Evolutionary conservation across 768 basidiomycete species (phyloP), one percentile per base, ranked within the genome.

Genomic region (Leccinum disarticulatum): DNA sequence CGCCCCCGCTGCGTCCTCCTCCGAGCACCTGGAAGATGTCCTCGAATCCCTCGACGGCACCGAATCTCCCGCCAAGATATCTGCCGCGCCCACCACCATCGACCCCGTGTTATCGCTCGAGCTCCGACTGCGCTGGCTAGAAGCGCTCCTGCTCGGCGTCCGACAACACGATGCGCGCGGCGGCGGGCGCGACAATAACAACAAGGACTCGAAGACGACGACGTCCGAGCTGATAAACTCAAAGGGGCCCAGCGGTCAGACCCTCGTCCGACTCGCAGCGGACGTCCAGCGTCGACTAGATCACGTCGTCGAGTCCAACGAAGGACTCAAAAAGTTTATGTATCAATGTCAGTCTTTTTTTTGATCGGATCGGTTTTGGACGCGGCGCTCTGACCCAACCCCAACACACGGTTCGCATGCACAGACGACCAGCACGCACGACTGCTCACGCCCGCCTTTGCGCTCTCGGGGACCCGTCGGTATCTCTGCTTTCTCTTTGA

Each of bases 361-460:
- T 25, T 31, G 31, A 33, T 33, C 31, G 0, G 31, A 31, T 22
- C 2, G 30, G 30, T 30, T 30, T 30, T 30, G 28, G 1, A 28
- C 7, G 28, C 6, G 6, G 28, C 28, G 27, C 1, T 17, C 14
- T 43, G 17, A 17, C 38, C 6, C 1, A 11, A 9, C 6, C 22
- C 22, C 22, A 0, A 11, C 17, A 46, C 25, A 25, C 25, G 22
- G 22, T 22, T 22, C 22, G 22, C 22, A 25, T 25, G 25, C 25
- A 25, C 47, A 93, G 91, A 92, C 63, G 89, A 91, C 64, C 86
- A 87, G 64, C 83, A 93, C 68, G 87, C 87, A 1, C 86, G 87
- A 58, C 78, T 85, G 60, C 79, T 93, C 43, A 89, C 86, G 0
- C 90, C 91, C 1, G 77, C 88, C 3, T 93, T 91, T 62, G 88